Evolutionary conservation across 768 basidiomycete species (phyloP), one percentile per base, ranked within the genome.

Genomic region (Naganishia vishniacii): DNA sequence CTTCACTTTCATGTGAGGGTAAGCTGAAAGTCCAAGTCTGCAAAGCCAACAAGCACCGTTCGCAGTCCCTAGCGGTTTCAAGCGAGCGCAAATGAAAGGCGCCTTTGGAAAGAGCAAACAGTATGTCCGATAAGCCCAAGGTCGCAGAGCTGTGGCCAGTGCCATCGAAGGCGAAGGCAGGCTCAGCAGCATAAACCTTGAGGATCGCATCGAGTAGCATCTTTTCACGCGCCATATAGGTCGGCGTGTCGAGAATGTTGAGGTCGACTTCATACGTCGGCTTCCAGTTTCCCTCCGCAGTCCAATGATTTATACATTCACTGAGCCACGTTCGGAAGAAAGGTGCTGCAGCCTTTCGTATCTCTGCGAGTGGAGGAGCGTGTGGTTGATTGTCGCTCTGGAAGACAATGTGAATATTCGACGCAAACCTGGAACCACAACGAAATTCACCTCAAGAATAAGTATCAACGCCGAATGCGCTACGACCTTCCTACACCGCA

Each of bases 181-280:
- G 62, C 26, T 63, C 62, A 18, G 51, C 46, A 6, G 62, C 62
- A 25, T 63, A 63, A 9, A 63, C 31, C 23, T 56, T 56, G 20
- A 56, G 32, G 20, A 56, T 56, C 20, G 53, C 53, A 56, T 56
- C 53, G 23, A 56, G 53, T 1, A 56, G 53, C 37, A 56, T 56
- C 23, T 56, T 56, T 34, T 56, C 53, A 25, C 53, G 53, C 7
- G 53, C 53, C 53, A 56, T 56, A 34, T 56, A 56, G 11, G n/a
- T 56, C 11, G 53, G 53, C 9, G 37, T 56, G 53, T 56, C 53
- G 23, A 56, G 34, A 25, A 56, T 11, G 23, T 56, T 56, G 37
- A 56, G 32, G n/a, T 56, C 53, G 4, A 56, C 53, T 26, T 56
- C 53, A 18, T 56, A 40, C 23, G 53, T 56, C 20, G 53, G 53